These are phyloP conservation scores for Diaporthe velutina DNA, from an alignment of 2,329 filamentous ascomycete genomes.

Conservation along the genomic window DNA sequence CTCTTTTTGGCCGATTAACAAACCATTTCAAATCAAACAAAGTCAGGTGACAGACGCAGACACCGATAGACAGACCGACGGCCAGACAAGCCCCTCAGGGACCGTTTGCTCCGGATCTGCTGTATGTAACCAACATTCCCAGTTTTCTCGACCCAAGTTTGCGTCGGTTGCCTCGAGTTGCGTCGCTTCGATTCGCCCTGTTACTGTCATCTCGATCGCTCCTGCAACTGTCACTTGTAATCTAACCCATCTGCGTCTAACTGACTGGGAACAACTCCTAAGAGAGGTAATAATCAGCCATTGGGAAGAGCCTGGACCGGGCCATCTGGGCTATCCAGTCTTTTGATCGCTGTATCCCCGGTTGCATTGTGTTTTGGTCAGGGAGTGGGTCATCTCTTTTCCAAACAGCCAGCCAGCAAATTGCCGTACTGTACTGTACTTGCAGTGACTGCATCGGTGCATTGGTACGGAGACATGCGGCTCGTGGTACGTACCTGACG, in stretches of 20 bases:
- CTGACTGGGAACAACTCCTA: neutral
- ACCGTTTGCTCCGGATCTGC: constrained; percentile 9
- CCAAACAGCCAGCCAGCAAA: neutral
- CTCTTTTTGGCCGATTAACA: neutral
- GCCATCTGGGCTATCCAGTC: neutral
- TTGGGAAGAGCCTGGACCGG: neutral
- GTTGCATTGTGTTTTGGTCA: neutral
- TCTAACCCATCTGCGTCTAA: neutral
- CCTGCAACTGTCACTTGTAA: neutral
- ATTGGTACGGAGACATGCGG: neutral
- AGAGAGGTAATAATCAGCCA: constrained; percentile 9
- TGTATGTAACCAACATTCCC: constrained; percentile 2
- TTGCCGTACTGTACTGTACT: neutral
- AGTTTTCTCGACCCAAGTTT: neutral
- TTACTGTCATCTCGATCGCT: constrained; percentile 17
- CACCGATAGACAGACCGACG: neutral
- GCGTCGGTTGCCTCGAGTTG: neutral
- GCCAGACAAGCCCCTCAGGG: neutral
- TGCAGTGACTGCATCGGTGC: neutral
- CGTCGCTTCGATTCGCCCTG: neutral
- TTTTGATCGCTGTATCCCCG: neutral
- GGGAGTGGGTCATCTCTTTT: neutral
- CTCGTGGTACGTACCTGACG: constrained; percentile 20
- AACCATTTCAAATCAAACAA: constrained; percentile 14
- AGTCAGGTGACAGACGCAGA: neutral